These are phyloP conservation scores for Fragaria ananassa DNA, from an alignment of 306 rosid genomes.

Conservation along the genomic window DNA sequence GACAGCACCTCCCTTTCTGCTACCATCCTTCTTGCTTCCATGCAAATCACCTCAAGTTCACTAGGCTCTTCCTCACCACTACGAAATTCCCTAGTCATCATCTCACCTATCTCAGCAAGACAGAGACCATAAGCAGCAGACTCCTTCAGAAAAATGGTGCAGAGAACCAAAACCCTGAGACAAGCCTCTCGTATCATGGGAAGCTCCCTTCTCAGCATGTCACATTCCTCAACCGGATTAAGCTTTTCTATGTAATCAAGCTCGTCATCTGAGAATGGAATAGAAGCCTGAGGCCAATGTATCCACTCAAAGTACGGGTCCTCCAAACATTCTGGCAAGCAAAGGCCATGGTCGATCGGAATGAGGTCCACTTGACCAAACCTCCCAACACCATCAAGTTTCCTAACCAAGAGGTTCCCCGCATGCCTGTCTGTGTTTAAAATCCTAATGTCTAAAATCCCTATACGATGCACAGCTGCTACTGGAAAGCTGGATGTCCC, in stretches of 20 bases:
- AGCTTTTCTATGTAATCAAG: slow-evolving; percentile 66
- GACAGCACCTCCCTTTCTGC: slow-evolving; percentile 62
- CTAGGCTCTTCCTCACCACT: slow-evolving; percentile 94
- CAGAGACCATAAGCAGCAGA: slow-evolving; percentile 78
- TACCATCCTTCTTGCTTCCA: slow-evolving; percentile 72
- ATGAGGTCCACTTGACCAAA: slow-evolving; percentile 92
- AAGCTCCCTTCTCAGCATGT: slow-evolving; percentile 72
- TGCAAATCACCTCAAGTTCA: slow-evolving; percentile 85
- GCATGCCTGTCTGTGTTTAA: slow-evolving; percentile 98
- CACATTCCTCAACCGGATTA: slow-evolving; percentile 57
- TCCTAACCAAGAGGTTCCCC: slow-evolving; percentile 87
- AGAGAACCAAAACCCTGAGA: slow-evolving; percentile 80
- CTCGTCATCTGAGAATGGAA: slow-evolving; percentile 91
- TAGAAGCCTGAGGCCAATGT: slow-evolving; percentile 99
- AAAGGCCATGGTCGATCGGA: slow-evolving; percentile 98
- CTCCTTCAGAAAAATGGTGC: slow-evolving; percentile 83
- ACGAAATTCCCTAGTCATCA: slow-evolving; percentile 91
- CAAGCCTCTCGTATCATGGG: slow-evolving; percentile 98
- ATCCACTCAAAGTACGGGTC: slow-evolving; percentile 99
- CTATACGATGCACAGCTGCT: slow-evolving; percentile 89
- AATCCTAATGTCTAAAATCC: slow-evolving; percentile 92
- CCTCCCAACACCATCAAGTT: slow-evolving; percentile 67
- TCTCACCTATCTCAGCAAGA: slow-evolving; percentile 95
- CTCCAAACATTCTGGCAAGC: slow-evolving; percentile 89
- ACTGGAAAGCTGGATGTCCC: slow-evolving; percentile 97